phyloP scores from a whole-genome alignment of 2,329 filamentous ascomycete genomes.

The Metarhizium brunneum region DNA sequence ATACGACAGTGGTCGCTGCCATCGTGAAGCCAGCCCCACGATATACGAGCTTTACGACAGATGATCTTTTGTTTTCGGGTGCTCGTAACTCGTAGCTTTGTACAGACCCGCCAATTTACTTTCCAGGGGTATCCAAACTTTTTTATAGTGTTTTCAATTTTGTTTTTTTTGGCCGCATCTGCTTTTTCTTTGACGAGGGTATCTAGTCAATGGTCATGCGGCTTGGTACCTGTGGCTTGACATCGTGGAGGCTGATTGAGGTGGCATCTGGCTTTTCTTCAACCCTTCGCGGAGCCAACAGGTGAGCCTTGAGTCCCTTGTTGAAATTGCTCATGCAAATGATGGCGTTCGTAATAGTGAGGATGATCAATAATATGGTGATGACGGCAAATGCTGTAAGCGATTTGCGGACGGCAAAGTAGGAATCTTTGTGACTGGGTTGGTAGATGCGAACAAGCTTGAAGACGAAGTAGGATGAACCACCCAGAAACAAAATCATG shows the following conservation, averaged over 20 bases:
- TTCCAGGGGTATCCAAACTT: slow-evolving; percentile 1
- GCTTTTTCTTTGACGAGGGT: not conserved
- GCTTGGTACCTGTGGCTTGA: slow-evolving; percentile 44
- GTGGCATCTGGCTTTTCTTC: slow-evolving; percentile 48
- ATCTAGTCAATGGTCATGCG: slow-evolving; percentile 54
- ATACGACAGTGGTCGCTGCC: not conserved
- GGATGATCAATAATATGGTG: slow-evolving; percentile 77
- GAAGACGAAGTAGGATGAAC: slow-evolving; percentile 92
- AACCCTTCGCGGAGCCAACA: slow-evolving; percentile 45
- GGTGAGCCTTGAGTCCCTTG: slow-evolving; percentile 79
- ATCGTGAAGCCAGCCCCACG: slow-evolving; percentile 1
- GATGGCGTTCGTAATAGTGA: slow-evolving; percentile 80
- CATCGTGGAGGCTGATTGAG: slow-evolving; percentile 47
- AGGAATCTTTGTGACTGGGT: slow-evolving; percentile 46
- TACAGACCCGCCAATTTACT: slow-evolving; percentile 4
- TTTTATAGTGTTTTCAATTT: not conserved
- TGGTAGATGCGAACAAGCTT: slow-evolving; percentile 96
- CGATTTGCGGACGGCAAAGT: slow-evolving; percentile 71
- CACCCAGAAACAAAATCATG: slow-evolving; percentile 81
- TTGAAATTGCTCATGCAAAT: slow-evolving; percentile 88
- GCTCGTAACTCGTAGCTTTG: slow-evolving; percentile 7
- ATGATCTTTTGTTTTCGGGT: not conserved
- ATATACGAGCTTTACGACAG: not conserved
- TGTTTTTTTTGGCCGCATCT: not conserved
- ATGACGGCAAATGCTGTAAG: slow-evolving; percentile 91